Percentiles rank a stretch among this genome's conserved stretches.
Conservation (phyloP, 257 asterid genomes). For the Capsicum baccatum region DNA sequence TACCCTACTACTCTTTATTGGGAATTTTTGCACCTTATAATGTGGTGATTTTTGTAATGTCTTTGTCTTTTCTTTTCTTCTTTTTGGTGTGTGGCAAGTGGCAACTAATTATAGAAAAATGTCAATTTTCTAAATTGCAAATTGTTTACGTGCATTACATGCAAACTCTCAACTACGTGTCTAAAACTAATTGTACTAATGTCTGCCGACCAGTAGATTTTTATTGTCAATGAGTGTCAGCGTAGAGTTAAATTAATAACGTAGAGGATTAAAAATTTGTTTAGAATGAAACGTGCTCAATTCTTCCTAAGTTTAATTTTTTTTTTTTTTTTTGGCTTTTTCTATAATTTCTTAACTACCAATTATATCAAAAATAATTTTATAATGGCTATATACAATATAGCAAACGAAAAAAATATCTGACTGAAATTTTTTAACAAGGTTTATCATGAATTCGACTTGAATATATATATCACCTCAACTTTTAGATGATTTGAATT, state of each 20-base stretch:
- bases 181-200: not conserved
- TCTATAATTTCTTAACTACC: too few relatives aligned
- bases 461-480: too few relatives aligned
- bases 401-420: too few relatives aligned
- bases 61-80: not conserved
- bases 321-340: too few relatives aligned
- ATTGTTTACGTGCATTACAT: not conserved
- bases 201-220: not conserved
- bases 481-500: too few relatives aligned
- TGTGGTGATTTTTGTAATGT: not conserved
- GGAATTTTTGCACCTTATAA: constrained; percentile 9
- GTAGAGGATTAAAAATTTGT: fast-evolving
- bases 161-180: not conserved
- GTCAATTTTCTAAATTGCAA: not conserved
- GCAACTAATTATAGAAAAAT: not conserved
- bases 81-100: not conserved
- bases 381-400: too few relatives aligned
- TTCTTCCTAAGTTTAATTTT: too few relatives aligned
- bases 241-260: not conserved
- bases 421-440: too few relatives aligned
- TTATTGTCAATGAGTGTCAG: not conserved
- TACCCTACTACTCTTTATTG: not conserved
- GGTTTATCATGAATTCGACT: too few relatives aligned
- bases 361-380: too few relatives aligned
- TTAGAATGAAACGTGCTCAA: not conserved